A percentile compares a stretch with the other conserved stretches of the same genome.
These are phyloP conservation scores for Jimgerdemannia flammicorona DNA, from an alignment of 192 early-diverging fungal genomes.

Conservation along the genomic window DNA sequence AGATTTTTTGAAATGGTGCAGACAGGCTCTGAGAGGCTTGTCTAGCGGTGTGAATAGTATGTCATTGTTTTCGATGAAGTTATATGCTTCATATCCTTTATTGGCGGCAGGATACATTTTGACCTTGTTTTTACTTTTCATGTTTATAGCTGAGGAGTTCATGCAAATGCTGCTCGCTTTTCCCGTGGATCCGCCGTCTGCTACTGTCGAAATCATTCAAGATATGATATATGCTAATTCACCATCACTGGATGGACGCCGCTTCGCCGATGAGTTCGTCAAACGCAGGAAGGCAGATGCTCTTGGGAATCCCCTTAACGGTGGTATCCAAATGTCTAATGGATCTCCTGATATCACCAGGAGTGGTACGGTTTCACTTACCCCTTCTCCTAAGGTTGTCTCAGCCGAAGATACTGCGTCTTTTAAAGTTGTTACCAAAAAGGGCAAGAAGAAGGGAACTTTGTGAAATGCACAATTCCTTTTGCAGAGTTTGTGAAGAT, in stretches of 20 bases:
- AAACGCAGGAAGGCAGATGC: slow-evolving; percentile 69
- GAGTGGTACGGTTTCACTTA: slow-evolving; percentile 18
- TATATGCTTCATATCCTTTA: not conserved
- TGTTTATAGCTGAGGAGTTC: slow-evolving; percentile 55
- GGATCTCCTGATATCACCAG: slow-evolving; percentile 21
- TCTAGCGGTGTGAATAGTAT: slow-evolving; percentile 47
- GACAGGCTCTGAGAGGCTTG: slow-evolving; percentile 55
- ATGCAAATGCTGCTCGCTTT: slow-evolving; percentile 76
- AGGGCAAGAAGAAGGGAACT: slow-evolving; percentile 35
- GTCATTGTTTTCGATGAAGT: not conserved
- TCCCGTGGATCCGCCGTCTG: slow-evolving; percentile 57
- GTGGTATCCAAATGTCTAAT: slow-evolving; percentile 3
- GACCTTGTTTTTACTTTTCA: not conserved
- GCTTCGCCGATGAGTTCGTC: slow-evolving; percentile 78
- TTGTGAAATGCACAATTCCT: not conserved
- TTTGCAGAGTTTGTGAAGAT: slow-evolving; percentile 1
- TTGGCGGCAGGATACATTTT: not conserved
- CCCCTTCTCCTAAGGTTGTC: slow-evolving; percentile 14
- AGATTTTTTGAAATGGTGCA: slow-evolving; percentile 73
- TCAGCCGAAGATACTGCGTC: slow-evolving; percentile 4
- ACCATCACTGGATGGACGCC: slow-evolving; percentile 63
- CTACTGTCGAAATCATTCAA: slow-evolving; percentile 69
- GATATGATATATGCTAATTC: slow-evolving; percentile 77
- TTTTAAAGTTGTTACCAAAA: slow-evolving; percentile 42
- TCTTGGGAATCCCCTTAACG: slow-evolving; percentile 29